These are phyloP conservation scores for Penicillium sp. DNA, from an alignment of 2,329 filamentous ascomycete genomes.

Conservation along the genomic window DNA sequence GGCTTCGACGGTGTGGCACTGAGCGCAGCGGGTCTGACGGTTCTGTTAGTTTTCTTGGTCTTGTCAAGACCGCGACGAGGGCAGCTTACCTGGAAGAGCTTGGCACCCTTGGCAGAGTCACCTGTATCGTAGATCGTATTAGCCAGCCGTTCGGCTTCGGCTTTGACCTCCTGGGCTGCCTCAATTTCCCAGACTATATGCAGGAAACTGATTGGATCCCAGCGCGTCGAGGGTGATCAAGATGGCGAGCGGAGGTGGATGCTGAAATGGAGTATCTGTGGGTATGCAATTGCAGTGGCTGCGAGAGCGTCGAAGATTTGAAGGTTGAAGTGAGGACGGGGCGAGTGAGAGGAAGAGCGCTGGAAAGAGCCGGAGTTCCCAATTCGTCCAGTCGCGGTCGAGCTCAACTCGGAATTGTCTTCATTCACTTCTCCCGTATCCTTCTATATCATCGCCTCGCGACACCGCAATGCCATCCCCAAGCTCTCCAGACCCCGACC, in stretches of 20 bases:
- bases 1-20: constrained; percentile 95
- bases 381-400: not conserved
- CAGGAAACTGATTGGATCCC: constrained; percentile 11
- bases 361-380: not conserved
- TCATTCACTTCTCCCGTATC: not conserved
- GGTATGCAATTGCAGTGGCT: not conserved
- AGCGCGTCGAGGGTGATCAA: constrained; percentile 29
- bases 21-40: constrained; percentile 78
- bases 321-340: not conserved
- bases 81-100: constrained; percentile 79
- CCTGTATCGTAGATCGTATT: constrained; percentile 53
- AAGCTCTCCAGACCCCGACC: not conserved
- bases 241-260: not conserved
- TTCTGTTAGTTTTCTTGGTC: constrained; percentile 8
- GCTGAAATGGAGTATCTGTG: not conserved
- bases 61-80: not conserved
- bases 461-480: not conserved
- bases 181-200: constrained; percentile 8
- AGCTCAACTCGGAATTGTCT: not conserved
- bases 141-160: constrained; percentile 17
- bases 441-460: not conserved
- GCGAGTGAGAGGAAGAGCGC: not conserved
- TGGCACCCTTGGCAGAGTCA: constrained; percentile 93
- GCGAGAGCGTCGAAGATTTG: not conserved
- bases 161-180: not conserved